A percentile compares a stretch with the other conserved stretches of the same genome.
phyloP scores from a whole-genome alignment of 1,284 basidiomycete genomes.

The Puccinia hordei region DNA sequence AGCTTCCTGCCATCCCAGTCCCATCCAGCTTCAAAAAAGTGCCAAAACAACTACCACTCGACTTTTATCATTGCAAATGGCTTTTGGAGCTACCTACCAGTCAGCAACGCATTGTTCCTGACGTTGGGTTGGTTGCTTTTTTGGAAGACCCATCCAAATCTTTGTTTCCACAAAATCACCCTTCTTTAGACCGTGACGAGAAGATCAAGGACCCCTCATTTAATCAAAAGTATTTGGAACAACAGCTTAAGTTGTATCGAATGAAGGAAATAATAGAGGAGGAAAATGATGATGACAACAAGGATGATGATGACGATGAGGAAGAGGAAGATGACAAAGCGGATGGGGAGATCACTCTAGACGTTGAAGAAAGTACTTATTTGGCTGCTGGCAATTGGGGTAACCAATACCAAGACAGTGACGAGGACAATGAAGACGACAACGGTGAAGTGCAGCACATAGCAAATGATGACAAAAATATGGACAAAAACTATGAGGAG shows the following conservation, averaged over 20 bases:
- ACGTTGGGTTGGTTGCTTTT: background rate
- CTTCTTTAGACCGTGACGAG: background rate
- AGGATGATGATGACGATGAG: background rate
- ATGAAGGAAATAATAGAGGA: background rate
- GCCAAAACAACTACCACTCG: constrained; percentile 24
- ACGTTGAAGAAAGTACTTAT: background rate
- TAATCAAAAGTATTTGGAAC: constrained; percentile 13
- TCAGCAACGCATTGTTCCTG: background rate
- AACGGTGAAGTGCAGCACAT: background rate
- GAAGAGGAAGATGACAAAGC: background rate
- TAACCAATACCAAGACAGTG: background rate
- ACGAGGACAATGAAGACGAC: background rate
- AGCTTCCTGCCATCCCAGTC: background rate
- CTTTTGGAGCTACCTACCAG: background rate
- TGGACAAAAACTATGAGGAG: too few relatives aligned
- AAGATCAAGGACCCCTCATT: background rate
- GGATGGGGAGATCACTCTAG: background rate
- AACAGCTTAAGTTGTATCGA: background rate
- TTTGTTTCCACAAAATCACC: background rate
- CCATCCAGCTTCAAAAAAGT: constrained; percentile 2
- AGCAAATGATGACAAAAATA: background rate
- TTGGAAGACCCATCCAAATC: background rate
- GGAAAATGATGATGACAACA: too few relatives aligned
- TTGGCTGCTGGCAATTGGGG: constrained; percentile 1
- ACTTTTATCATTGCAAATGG: constrained; percentile 35